phyloP scores from a whole-genome alignment of 192 early-diverging fungal genomes.

The Dissophora ornata region DNA sequence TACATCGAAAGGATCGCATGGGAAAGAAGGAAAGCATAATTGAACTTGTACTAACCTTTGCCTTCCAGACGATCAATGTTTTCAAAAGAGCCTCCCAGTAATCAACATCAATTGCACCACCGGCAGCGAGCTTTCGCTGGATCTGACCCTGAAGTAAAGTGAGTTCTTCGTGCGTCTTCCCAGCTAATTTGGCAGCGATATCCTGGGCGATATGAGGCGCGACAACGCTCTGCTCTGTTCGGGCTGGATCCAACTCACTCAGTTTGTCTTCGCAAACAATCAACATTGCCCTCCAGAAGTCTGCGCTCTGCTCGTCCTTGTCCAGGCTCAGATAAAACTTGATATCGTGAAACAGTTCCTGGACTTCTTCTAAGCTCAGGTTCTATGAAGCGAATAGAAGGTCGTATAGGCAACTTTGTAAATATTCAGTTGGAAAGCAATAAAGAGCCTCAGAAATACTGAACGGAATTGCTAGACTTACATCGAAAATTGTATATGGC shows the following conservation, averaged over 20 bases:
- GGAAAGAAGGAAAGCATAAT: not conserved
- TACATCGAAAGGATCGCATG: not conserved
- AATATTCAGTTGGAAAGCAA: too few species aligned
- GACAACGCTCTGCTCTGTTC: slow-evolving; percentile 54
- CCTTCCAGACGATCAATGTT: slow-evolving; percentile 83
- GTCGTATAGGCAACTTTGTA: too few species aligned
- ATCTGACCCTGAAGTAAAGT: slow-evolving; percentile 80
- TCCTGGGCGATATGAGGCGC: slow-evolving; percentile 65
- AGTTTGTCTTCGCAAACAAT: slow-evolving; percentile 83
- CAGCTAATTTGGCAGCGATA: slow-evolving; percentile 73
- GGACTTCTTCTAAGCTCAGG: slow-evolving; percentile 71
- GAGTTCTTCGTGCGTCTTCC: slow-evolving; percentile 83
- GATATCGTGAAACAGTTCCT: slow-evolving; percentile 89
- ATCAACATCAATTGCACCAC: slow-evolving; percentile 87
- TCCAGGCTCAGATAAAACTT: slow-evolving; percentile 90
- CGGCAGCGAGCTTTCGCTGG: slow-evolving; percentile 71
- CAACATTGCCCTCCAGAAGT: slow-evolving; percentile 91
- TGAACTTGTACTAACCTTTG: slow-evolving; percentile 60
- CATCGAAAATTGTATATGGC: slow-evolving; percentile 84
- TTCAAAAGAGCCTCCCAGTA: slow-evolving; percentile 92
- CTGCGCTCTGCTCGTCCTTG: slow-evolving; percentile 74
- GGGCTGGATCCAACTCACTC: slow-evolving; percentile 49
- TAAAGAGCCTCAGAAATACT: too few species aligned
- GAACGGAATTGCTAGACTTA: slow-evolving; percentile 15
- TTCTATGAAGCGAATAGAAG: slow-evolving; percentile 60